phyloP scores from a whole-genome alignment of 305 asterid genomes.

The Euphrasia arctica region DNA sequence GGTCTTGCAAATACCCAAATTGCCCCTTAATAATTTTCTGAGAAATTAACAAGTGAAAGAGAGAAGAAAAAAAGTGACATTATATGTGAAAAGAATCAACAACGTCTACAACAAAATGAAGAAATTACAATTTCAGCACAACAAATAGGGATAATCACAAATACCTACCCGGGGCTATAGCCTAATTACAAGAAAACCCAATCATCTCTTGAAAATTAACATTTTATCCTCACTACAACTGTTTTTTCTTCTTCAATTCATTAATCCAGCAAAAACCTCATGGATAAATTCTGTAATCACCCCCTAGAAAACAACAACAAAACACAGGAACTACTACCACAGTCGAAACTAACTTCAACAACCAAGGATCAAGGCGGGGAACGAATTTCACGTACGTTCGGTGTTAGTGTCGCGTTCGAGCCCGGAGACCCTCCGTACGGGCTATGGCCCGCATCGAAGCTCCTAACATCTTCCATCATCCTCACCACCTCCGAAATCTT shows the following conservation, averaged over 20 bases:
- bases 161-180: not conserved
- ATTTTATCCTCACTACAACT: not conserved
- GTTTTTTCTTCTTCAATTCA: not conserved
- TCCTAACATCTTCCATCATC: conserved; percentile 53
- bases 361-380: conserved; percentile 27
- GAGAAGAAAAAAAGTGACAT: no score
- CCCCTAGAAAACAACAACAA: not conserved
- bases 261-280: not conserved
- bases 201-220: not conserved
- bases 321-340: not conserved
- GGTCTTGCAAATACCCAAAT: no score
- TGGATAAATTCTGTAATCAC: not conserved
- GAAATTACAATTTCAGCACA: not conserved
- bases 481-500: conserved; percentile 43
- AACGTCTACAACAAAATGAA: conserved; percentile 3
- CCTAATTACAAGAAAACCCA: not conserved
- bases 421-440: conserved; percentile 35
- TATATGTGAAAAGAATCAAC: not conserved
- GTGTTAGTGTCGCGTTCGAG: conserved; percentile 33
- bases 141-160: not conserved
- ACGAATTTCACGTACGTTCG: conserved; percentile 31
- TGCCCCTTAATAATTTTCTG: no score
- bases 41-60: no score
- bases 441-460: conserved; percentile 25
- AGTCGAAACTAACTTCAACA: conserved; percentile 2